Evolutionary conservation across 345 rosid species (phyloP).

Genomic region (Punica granatum): DNA sequence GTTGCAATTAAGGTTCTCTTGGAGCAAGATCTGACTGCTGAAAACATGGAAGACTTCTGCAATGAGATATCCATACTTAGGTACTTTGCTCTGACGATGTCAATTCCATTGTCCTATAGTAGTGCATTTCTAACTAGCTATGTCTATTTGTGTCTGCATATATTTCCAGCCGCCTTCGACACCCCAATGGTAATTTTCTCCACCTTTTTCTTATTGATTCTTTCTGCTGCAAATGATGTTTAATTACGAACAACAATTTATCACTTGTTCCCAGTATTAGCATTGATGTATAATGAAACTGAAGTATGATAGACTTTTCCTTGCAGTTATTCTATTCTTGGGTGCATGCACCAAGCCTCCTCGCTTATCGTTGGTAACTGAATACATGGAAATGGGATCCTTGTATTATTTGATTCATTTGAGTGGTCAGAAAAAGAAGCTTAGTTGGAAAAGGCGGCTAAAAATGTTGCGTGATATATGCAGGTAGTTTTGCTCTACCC

Average conservation of each 20-base stretch:
- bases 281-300: background rate
- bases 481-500: slow-evolving; percentile 46
- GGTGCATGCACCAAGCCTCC: slow-evolving; percentile 99
- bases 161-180: slow-evolving; percentile 77
- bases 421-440: slow-evolving; percentile 86
- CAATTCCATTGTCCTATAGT: background rate
- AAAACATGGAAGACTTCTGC: slow-evolving; percentile 97
- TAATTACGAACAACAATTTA: background rate
- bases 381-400: slow-evolving; percentile 98
- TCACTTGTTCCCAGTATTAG: background rate
- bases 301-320: background rate
- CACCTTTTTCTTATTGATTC: background rate
- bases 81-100: slow-evolving; percentile 23
- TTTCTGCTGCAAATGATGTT: background rate
- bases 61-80: slow-evolving; percentile 96
- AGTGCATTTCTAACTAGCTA: background rate
- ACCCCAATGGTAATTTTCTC: slow-evolving; percentile 76
- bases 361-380: slow-evolving; percentile 83
- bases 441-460: slow-evolving; percentile 76
- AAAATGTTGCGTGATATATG: slow-evolving; percentile 95
- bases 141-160: slow-evolving; percentile 19
- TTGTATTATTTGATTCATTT: slow-evolving; percentile 73
- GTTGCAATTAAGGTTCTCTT: slow-evolving; percentile 94
- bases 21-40: slow-evolving; percentile 93
- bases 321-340: slow-evolving; percentile 85